Evolutionary conservation across 305 asterid species (phyloP), one percentile per base, ranked within the genome.

Genomic region (Solanum hybrid): DNA sequence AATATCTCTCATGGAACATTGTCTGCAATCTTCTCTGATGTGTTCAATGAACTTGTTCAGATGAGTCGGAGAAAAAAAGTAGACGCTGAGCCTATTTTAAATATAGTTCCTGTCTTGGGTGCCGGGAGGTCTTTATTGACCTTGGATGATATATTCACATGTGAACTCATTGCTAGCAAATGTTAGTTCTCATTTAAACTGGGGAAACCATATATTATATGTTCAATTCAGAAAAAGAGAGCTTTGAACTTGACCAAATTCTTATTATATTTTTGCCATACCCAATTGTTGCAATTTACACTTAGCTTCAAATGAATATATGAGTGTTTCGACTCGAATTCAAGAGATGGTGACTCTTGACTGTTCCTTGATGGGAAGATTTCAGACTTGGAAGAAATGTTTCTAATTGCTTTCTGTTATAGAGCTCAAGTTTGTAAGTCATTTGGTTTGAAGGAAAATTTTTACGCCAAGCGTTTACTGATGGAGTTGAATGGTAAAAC

Each of bases 121-220:
- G 93, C 96, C 73, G 99, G 99, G 89, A 92, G 89, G 76, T 94
- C 94, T 15, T 95, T 97, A 4, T 88, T 5, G 31, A 84, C 76
- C 31, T 45, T 84, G 88, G 94, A 94, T 86, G 95, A 94, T 89
- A 89, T 95, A 77, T 91, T 96, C 89, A 95, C 97, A 36, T 97
- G 99, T 79, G 99, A 97, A 93, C 92, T 97, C 78, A 91, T 94
- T 93, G 97, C 98, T 79, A 94, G 90, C 87, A 96, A 94, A 93
- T 90, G 87, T 70, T 95, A 95, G 94, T 79, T 51, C 39, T 86
- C 65, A 41, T 45, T 68, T 78, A 14, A 78, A 24, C 4, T 80
- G 33, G 33, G 65, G 86, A 38, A 79, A 39, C 8, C 4, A 38
- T 38, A 38, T 38, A 37, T 24, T 80, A 24, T 17, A 11, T 36